These are phyloP conservation scores for Leccinum longicurvipes DNA, from an alignment of 768 basidiomycete species.

Conservation along the genomic window DNA sequence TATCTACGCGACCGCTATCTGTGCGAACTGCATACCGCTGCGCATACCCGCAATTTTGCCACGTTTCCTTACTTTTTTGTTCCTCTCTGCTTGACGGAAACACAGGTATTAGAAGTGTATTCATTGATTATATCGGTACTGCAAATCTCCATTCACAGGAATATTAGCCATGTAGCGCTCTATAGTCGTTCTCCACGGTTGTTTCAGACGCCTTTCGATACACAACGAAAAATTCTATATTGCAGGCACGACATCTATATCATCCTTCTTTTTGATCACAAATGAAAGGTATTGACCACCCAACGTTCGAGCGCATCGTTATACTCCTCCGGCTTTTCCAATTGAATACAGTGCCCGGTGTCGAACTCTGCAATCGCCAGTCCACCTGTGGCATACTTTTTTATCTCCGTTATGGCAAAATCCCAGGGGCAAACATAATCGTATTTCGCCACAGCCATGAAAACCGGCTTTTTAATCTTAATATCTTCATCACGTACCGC, in stretches of 20 bases:
- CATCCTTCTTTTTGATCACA: slow-evolving; percentile 3
- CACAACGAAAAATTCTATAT: slow-evolving; percentile 1
- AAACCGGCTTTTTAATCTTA: slow-evolving; percentile 34
- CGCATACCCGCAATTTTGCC: slow-evolving; percentile 2
- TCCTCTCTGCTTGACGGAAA: slow-evolving; percentile 5
- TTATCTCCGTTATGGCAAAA: slow-evolving; percentile 21
- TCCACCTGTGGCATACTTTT: slow-evolving; percentile 27
- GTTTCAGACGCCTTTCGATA: not conserved
- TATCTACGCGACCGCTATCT: slow-evolving; percentile 4
- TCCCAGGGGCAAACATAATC: slow-evolving; percentile 34
- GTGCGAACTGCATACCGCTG: slow-evolving; percentile 11
- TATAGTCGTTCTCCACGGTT: not conserved
- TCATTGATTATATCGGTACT: slow-evolving; percentile 3
- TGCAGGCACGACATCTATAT: slow-evolving; percentile 1
- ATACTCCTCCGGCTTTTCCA: slow-evolving; percentile 34
- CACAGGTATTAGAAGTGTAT: slow-evolving; percentile 29
- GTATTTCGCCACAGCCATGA: slow-evolving; percentile 34
- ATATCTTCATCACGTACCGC: slow-evolving; percentile 24
- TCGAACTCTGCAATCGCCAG: slow-evolving; percentile 34
- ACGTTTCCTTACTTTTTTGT: not conserved
- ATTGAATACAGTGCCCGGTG: slow-evolving; percentile 37
- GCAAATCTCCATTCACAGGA: not conserved
- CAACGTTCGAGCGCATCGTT: slow-evolving; percentile 37
- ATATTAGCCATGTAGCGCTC: not conserved
- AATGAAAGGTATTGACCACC: slow-evolving; percentile 20